phyloP scores from a whole-genome alignment of 2,329 filamentous ascomycete genomes.

The Fusarium dimerum region DNA sequence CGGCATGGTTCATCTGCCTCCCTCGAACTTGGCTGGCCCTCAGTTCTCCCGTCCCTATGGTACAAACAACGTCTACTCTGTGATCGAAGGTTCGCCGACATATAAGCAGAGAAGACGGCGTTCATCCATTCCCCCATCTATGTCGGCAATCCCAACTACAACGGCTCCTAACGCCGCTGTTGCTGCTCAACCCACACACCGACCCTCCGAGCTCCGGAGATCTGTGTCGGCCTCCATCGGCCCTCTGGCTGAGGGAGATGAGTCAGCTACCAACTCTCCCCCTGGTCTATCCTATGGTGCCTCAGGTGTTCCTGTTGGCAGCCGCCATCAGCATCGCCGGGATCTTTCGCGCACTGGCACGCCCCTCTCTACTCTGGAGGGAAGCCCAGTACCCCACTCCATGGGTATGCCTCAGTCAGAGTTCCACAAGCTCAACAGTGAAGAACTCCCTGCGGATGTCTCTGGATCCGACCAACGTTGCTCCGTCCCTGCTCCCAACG shows the following conservation, averaged over 20 bases:
- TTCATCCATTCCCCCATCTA: conserved; percentile 84
- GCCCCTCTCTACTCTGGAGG: conserved; percentile 82
- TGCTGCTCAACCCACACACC: conserved; percentile 74
- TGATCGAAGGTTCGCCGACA: conserved; percentile 95
- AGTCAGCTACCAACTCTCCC: conserved; percentile 76
- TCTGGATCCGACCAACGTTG: conserved; percentile 54
- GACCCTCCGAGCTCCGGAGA: conserved; percentile 85
- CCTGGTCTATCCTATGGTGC: conserved; percentile 74
- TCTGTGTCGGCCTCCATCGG: conserved; percentile 88
- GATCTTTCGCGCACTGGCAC: conserved; percentile 89
- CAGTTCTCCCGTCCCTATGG: conserved; percentile 77
- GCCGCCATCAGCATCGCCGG: conserved; percentile 64
- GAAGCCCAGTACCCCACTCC: conserved; percentile 73
- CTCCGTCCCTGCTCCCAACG: conserved; percentile 70
- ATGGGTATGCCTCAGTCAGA: conserved; percentile 74
- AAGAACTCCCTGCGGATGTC: conserved; percentile 61
- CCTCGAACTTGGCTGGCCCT: conserved; percentile 77
- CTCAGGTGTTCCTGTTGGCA: conserved; percentile 62
- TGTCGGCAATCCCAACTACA: conserved; percentile 69
- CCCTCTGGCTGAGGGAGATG: conserved; percentile 77
- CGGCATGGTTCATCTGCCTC: conserved; percentile 87
- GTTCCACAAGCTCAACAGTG: conserved; percentile 62
- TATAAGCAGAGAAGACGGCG: conserved; percentile 97
- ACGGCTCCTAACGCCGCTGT: conserved; percentile 61
- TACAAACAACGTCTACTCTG: conserved; percentile 82